Conservation (phyloP, 1,284 basidiomycete species). For the Cryptococcus sp. region DNA sequence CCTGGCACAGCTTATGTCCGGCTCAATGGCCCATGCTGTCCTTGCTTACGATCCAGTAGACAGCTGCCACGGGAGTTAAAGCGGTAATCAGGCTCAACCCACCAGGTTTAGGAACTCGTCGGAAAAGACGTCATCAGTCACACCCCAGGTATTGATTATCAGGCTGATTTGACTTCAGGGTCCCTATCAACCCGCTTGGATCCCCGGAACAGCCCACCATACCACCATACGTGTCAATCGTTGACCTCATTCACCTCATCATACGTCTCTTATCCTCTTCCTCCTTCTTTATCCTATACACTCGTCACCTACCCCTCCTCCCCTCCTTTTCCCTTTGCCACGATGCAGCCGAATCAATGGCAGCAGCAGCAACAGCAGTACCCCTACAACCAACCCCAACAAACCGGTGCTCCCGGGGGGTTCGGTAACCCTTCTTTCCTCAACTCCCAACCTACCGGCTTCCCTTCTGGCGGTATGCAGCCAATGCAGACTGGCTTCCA, state of each 20-base stretch:
- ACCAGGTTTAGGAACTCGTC: no score
- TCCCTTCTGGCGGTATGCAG: constrained; percentile 43
- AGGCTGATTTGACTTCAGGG: neutral
- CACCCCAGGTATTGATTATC: no score
- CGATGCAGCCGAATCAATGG: constrained; percentile 37
- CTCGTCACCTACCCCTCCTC: neutral
- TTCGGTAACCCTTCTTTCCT: constrained; percentile 25
- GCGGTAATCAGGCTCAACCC: no score
- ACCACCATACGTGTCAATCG: neutral
- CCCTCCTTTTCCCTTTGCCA: constrained; percentile 1
- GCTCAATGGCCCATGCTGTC: no score
- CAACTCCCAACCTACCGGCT: constrained; percentile 43
- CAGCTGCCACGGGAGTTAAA: no score
- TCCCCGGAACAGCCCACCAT: no score
- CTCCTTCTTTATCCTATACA: neutral
- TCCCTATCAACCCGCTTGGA: no score
- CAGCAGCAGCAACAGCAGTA: constrained; percentile 25
- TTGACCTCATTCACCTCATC: neutral
- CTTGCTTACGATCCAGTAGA: no score
- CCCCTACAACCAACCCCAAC: constrained; percentile 35
- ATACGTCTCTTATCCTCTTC: constrained; percentile 1
- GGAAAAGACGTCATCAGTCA: no score
- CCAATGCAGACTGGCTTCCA: constrained; percentile 59
- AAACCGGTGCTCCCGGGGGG: constrained; percentile 34
- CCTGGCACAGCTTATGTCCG: no score